Conservation (phyloP, 1,284 basidiomycete genomes). For the Ustilago nuda region DNA sequence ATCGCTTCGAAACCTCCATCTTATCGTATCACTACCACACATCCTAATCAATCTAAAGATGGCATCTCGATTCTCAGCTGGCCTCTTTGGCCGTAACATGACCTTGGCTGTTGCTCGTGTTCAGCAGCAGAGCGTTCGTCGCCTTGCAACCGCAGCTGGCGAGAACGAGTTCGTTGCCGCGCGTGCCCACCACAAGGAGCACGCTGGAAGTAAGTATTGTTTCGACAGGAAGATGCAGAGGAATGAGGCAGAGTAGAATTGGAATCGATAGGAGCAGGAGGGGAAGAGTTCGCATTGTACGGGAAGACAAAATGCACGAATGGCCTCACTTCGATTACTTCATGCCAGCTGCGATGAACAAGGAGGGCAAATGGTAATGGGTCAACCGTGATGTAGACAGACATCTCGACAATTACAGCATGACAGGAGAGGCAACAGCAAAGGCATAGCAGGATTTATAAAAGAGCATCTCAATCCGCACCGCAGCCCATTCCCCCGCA, state of each 20-base stretch:
- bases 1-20: conserved; percentile 1
- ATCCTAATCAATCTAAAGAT: conserved; percentile 15
- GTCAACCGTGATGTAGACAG: too few relatives aligned
- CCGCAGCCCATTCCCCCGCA: not conserved
- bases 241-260: not conserved
- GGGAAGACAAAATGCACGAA: too few relatives aligned
- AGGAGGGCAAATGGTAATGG: not conserved
- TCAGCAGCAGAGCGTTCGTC: conserved; percentile 21
- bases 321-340: not conserved
- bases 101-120: conserved; percentile 19
- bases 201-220: conserved; percentile 59
- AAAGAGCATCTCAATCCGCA: not conserved
- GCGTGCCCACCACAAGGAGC: conserved; percentile 58
- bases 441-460: not conserved
- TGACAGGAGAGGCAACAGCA: not conserved
- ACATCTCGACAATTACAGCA: not conserved
- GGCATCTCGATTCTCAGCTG: conserved; percentile 48
- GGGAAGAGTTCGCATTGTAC: too few relatives aligned
- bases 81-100: conserved; percentile 36
- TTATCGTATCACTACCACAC: not conserved
- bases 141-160: conserved; percentile 32
- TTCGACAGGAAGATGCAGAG: not conserved
- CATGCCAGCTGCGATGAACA: not conserved
- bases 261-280: too few relatives aligned
- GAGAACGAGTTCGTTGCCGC: conserved; percentile 57